Evolutionary conservation across 305 asterid genomes (phyloP).

Genomic region (Withania somnifera): DNA sequence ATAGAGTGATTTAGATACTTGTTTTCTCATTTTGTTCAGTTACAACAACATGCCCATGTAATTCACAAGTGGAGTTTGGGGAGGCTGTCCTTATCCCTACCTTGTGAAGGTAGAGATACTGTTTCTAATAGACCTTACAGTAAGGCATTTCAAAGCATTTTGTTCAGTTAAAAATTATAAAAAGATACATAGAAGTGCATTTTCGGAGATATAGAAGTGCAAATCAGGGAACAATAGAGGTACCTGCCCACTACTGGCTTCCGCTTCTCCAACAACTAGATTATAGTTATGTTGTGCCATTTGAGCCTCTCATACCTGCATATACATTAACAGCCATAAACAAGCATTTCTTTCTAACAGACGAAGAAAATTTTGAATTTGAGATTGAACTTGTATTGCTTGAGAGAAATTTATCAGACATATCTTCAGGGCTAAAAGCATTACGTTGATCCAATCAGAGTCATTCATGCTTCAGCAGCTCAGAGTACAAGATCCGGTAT

Average conservation of each 20-base stretch:
- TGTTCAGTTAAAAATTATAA: not conserved
- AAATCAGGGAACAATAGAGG: not conserved
- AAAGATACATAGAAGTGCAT: not conserved
- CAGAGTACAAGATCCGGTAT: not conserved
- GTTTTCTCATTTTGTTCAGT: not conserved
- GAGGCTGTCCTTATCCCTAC: no score
- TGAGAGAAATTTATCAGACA: not conserved
- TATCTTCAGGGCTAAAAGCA: not conserved
- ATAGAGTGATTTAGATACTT: constrained; percentile 11
- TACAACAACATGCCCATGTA: no score
- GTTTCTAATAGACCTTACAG: no score
- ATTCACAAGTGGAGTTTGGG: no score
- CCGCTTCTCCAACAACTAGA: constrained; percentile 41
- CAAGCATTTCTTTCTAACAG: not conserved
- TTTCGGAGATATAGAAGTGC: not conserved
- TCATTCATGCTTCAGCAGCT: not conserved
- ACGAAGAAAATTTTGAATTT: not conserved
- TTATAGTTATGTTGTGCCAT: constrained; percentile 36
- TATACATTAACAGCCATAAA: constrained; percentile 6
- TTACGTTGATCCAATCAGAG: not conserved
- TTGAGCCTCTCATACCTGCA: constrained; percentile 69
- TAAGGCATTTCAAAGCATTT: no score
- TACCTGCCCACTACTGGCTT: constrained; percentile 33
- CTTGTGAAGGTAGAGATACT: no score
- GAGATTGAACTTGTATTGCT: not conserved